These are phyloP conservation scores for Globisporangium parvum DNA, from an alignment of 352 stramenopile species.

Conservation along the genomic window DNA sequence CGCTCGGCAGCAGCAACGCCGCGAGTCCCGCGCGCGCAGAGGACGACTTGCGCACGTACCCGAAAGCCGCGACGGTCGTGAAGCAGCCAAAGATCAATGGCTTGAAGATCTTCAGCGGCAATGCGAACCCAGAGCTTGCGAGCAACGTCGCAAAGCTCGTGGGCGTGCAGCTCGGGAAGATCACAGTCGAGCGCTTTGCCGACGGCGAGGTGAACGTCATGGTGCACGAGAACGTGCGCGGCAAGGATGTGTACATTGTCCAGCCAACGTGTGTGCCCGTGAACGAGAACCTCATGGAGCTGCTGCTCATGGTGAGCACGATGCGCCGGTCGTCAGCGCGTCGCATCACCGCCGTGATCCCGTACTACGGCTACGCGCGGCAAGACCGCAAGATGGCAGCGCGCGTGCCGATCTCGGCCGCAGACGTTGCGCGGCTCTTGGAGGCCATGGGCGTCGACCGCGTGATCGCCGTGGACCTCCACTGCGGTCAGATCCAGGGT, in stretches of 20 bases:
- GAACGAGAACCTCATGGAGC: slow-evolving; percentile 99
- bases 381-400: slow-evolving; percentile 89
- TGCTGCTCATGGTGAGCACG: slow-evolving; percentile 97
- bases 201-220: slow-evolving; percentile 99
- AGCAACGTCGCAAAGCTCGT: slow-evolving; percentile 97
- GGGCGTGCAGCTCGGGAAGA: slow-evolving; percentile 96
- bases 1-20: slow-evolving; percentile 30
- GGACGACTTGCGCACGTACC: slow-evolving; percentile 35
- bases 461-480: slow-evolving; percentile 84
- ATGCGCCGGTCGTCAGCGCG: slow-evolving; percentile 96
- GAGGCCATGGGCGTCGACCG: slow-evolving; percentile 87
- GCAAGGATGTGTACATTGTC: slow-evolving; percentile 99
- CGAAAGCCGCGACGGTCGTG: slow-evolving; percentile 46
- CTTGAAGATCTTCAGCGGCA: slow-evolving; percentile 98
- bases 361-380: slow-evolving; percentile 92
- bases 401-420: slow-evolving; percentile 97
- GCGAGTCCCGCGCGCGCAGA: slow-evolving; percentile 36
- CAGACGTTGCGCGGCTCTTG: slow-evolving; percentile 79
- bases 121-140: slow-evolving; percentile 95
- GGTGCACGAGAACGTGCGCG: slow-evolving; percentile 99
- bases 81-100: slow-evolving; percentile 89
- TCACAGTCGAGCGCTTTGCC: slow-evolving; percentile 97
- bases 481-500: slow-evolving; percentile 91
- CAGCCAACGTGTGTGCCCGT: slow-evolving; percentile 98
- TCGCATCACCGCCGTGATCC: slow-evolving; percentile 99